Base-by-base conservation (phyloP, 768 basidiomycete genomes). In the Tylopilus subfusipes region DNA sequence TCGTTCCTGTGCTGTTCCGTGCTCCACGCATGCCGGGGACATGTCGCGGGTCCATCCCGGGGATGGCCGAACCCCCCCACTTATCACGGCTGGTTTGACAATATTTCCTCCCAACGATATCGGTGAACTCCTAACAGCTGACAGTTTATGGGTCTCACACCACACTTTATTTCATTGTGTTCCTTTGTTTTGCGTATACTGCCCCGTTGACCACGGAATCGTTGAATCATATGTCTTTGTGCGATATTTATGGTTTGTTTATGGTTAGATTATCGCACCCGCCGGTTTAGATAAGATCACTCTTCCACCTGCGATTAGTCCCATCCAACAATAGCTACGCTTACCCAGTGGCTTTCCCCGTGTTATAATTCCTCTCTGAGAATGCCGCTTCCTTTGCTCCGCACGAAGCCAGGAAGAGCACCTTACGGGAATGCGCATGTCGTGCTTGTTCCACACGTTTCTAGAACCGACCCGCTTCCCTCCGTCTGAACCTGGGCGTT, bases 241-340 rank as follows among this genome's bases (percentile, higher is more conserved):
- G 5, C 21, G 19, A 40, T 38, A 13, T 40, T n/a, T 31, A 22
- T 39, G 31, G 38, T 13, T 29, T 38, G 8, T 40, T n/a, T 31
- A 22, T 39, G 31, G 38, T 13, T 29, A 50, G 58, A 60, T 61
- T 27, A 60, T 55, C 45, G 31, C 44, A 29, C 9, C 44, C 44
- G 33, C 10, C 42, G 25, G 43, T 34, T 19, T 22, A 66, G 64
- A 65, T 65, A 67, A 67, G 56, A 61, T 65, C 33, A 10, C 18
- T 7, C 19, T 18, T n/a, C 22, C 6, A n/a, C n/a, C n/a, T n/a
- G n/a, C n/a, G n/a, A 57, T 53, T 36, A 42, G 50, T 53, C 18
- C 49, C 44, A 19, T n/a, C 57, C 30, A 56, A 56, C 60, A 61
- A 63, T 56, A 64, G 52, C 52, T 47, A 29, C 27, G 30, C 52